These are phyloP conservation scores for Panaeolus cyanescens DNA, from an alignment of 768 basidiomycete species.

Conservation along the genomic window DNA sequence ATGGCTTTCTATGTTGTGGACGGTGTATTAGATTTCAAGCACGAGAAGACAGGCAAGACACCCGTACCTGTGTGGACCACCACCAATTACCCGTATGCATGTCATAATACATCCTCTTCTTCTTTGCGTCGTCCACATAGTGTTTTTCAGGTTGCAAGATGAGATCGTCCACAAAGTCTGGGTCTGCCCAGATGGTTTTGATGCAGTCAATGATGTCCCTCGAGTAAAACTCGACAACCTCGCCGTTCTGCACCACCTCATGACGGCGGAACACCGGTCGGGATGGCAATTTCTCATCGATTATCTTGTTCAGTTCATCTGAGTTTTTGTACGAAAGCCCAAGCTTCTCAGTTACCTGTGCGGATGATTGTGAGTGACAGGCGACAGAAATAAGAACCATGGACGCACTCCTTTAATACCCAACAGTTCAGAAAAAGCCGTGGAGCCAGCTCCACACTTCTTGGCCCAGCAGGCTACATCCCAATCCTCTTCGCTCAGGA, in stretches of 20 bases:
- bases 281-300: constrained; percentile 21
- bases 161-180: constrained; percentile 29
- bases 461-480: constrained; percentile 42
- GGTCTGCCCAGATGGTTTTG: constrained; percentile 30
- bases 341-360: constrained; percentile 23
- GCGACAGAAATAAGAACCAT: too few species aligned
- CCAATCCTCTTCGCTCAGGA: constrained; percentile 35
- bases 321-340: constrained; percentile 22
- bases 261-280: constrained; percentile 24
- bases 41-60: too few species aligned
- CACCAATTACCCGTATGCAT: constrained; percentile 53
- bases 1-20: constrained; percentile 11
- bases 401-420: constrained; percentile 37
- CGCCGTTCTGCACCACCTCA: constrained; percentile 25
- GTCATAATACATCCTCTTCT: constrained; percentile 32
- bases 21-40: too few species aligned
- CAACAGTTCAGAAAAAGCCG: constrained; percentile 37
- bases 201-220: constrained; percentile 36
- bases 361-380: too few species aligned
- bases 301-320: constrained; percentile 23
- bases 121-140: constrained; percentile 26
- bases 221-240: constrained; percentile 28
- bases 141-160: constrained; percentile 35
- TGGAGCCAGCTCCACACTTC: constrained; percentile 32
- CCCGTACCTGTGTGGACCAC: constrained; percentile 44